These are phyloP conservation scores for Volvariella volvacea DNA, from an alignment of 1,284 basidiomycete genomes.

Conservation along the genomic window DNA sequence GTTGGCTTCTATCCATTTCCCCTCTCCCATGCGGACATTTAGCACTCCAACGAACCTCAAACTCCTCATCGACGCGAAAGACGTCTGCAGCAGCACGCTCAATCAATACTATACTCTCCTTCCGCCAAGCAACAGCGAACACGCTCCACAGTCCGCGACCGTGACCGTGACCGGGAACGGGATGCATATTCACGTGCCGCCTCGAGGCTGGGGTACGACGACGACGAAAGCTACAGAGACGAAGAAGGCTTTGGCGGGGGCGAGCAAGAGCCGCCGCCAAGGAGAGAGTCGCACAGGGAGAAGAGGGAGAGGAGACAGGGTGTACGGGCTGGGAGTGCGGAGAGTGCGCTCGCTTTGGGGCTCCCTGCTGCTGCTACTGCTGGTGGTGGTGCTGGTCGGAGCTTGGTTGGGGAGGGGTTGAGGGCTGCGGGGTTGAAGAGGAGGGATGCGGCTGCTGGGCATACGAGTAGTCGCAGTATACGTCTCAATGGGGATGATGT, in stretches of 20 bases:
- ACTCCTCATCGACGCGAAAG: constrained; percentile 11
- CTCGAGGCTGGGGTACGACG: too few relatives aligned
- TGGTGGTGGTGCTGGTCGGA: constrained; percentile 27
- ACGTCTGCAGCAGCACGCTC: constrained; percentile 11
- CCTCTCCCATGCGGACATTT: constrained; percentile 13
- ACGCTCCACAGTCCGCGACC: neutral
- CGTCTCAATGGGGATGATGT: constrained; percentile 13
- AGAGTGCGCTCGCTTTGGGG: constrained; percentile 42
- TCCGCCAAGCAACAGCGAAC: neutral
- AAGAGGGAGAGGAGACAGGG: constrained; percentile 37
- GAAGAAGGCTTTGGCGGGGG: too few relatives aligned
- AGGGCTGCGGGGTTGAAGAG: constrained; percentile 59
- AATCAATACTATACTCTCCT: constrained; percentile 8
- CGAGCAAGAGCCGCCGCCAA: too few relatives aligned
- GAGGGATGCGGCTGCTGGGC: constrained; percentile 7
- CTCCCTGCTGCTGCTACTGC: too few relatives aligned
- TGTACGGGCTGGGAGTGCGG: constrained; percentile 57
- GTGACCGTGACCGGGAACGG: too few relatives aligned
- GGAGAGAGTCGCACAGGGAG: neutral
- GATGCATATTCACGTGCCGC: too few relatives aligned
- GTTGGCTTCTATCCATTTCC: neutral
- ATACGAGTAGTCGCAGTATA: constrained; percentile 3
- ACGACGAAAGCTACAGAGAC: too few relatives aligned
- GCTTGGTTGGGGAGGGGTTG: constrained; percentile 61
- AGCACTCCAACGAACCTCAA: constrained; percentile 15